These are phyloP conservation scores for Tetraselmis striata DNA, from an alignment of 139 green algal species.

Conservation along the genomic window DNA sequence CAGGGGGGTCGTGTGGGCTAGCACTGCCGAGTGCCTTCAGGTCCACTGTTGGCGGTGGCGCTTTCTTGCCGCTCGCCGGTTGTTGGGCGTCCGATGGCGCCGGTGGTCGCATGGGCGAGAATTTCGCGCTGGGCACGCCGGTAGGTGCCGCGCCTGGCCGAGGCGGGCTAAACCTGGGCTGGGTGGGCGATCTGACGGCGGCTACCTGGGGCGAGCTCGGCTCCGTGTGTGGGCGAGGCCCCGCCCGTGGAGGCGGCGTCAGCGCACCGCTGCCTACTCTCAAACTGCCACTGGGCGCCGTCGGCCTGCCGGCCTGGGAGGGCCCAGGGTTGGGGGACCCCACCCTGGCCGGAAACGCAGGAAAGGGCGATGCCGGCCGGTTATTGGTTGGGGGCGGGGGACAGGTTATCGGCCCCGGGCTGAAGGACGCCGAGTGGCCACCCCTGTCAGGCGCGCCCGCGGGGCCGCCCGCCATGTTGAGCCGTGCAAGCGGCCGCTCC, in stretches of 20 bases:
- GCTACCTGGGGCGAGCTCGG: too few species aligned
- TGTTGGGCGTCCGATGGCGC: too few species aligned
- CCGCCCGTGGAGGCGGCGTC: neutral
- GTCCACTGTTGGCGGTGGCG: neutral
- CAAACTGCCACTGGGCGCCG: neutral
- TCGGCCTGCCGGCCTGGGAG: neutral
- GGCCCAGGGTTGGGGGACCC: neutral
- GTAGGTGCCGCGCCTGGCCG: neutral
- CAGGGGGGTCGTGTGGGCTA: neutral
- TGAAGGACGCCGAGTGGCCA: neutral
- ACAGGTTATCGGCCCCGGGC: neutral
- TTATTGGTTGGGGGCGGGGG: too few species aligned
- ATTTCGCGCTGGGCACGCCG: neutral
- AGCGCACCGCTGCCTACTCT: neutral
- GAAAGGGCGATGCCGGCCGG: too few species aligned
- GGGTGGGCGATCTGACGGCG: neutral
- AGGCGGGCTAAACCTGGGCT: neutral
- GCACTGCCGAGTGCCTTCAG: neutral
- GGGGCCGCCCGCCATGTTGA: neutral
- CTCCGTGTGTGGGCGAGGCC: too few species aligned
- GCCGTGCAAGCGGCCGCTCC: neutral
- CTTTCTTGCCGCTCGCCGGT: neutral
- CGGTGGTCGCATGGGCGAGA: neutral
- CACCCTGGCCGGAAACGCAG: too few species aligned
- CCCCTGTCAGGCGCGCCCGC: neutral